Base-by-base conservation (phyloP, 2,329 filamentous ascomycete genomes). In the Penicillium glabrum region DNA sequence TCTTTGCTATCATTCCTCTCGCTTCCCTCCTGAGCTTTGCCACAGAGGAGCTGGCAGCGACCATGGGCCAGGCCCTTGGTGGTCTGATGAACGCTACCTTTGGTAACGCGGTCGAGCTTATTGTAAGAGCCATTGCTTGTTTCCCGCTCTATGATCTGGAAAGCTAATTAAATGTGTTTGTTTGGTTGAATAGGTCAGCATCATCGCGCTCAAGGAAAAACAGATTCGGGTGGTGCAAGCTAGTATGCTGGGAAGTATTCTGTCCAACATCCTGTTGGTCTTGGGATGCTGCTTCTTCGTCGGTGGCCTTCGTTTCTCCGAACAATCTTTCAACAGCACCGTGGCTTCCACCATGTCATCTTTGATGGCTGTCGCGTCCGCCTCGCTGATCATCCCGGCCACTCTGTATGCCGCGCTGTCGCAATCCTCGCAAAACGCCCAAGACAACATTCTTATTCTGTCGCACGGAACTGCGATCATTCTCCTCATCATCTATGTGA, bases 181-280 rank as follows among this genome's bases (percentile, higher is more conserved):
- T 24, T 54, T 3, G 46, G 49, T 26, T 33, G 51, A 21, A 10
- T 70, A 93, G 90, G 90, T 96, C 71, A 96, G 91, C 73, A 93
- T 98, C 66, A 89, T 98, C 62, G 95, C 95, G 19, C 83, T 99
- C 46, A 86, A 82, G 63, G 86, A 95, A 66, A 86, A 87, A 61
- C 89, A 98, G 77, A 96, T 97, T 70, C 88, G 93, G 67, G 93
- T 98, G 63, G 93, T 98, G n/a, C 95, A 98, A 78, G 89, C 93
- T 21, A 96, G 91, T 62, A 98, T 98, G 93, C 86, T 98, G 33
- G 93, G 95, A 47, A 96, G 90, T 69, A 96, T 98, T 66, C 82
- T 98, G 39, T 97, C 93, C 63, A 98, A 98, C 75, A 88, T 97
- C 62, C 83, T 98, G 8, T 85, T 98, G 23, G 93, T 92, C 46